phyloP scores from a whole-genome alignment of 192 early-diverging fungal species.

The Coemansia aciculifera region DNA sequence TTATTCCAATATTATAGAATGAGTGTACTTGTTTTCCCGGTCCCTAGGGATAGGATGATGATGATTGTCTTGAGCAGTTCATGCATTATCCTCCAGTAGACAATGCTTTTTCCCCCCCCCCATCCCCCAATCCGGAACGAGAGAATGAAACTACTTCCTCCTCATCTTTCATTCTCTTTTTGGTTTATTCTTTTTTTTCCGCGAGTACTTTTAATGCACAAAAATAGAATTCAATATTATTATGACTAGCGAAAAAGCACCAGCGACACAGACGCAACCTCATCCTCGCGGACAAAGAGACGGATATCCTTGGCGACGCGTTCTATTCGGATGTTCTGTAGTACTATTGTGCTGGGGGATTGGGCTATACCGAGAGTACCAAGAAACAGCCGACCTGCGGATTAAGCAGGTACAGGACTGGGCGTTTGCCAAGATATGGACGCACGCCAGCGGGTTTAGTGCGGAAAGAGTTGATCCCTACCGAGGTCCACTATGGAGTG shows the following conservation, averaged over 20 bases:
- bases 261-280: not conserved
- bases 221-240: not conserved
- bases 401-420: conserved; percentile 28
- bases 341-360: conserved; percentile 28
- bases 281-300: not conserved
- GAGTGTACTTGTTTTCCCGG: no score
- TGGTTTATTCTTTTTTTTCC: no score
- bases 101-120: no score
- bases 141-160: no score
- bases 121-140: no score
- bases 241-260: not conserved
- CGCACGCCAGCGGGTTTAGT: conserved; percentile 9
- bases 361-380: conserved; percentile 28
- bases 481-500: conserved; percentile 23
- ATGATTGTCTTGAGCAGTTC: no score
- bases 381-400: not conserved
- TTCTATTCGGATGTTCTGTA: conserved; percentile 14
- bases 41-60: no score
- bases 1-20: no score
- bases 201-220: no score
- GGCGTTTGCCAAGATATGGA: conserved; percentile 35
- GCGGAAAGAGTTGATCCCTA: conserved; percentile 16
- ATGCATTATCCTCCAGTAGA: no score
- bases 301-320: conserved; percentile 35
- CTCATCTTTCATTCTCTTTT: no score